A percentile compares a stretch with the other conserved stretches of the same genome.
These are phyloP conservation scores for Sporothrix pseudoabietina DNA, from an alignment of 2,329 filamentous ascomycete species.

Conservation along the genomic window DNA sequence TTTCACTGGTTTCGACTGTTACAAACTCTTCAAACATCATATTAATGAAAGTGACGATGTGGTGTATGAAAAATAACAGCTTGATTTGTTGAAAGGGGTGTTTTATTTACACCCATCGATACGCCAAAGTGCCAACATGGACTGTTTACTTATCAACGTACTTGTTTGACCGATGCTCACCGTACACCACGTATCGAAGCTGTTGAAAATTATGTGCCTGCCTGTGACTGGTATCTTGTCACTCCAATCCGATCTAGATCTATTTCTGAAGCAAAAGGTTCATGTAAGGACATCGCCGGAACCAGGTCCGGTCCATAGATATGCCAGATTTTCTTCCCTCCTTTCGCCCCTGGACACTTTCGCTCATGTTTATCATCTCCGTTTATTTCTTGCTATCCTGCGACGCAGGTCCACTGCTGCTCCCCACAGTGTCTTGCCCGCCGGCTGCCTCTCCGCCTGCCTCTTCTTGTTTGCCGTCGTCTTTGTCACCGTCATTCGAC, in stretches of 20 bases:
- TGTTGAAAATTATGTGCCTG: not conserved
- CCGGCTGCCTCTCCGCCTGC: not conserved
- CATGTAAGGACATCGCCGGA: not conserved
- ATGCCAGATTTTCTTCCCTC: not conserved
- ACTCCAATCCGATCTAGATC: not conserved
- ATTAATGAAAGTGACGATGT: not conserved
- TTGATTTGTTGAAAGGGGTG: no score
- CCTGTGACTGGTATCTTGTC: not conserved
- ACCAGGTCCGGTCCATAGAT: not conserved
- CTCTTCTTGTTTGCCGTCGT: not conserved
- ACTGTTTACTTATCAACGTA: not conserved
- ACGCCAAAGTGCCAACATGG: no score
- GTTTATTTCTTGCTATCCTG: constrained; percentile 7
- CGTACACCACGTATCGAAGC: not conserved
- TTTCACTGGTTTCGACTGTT: not conserved
- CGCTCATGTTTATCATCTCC: not conserved
- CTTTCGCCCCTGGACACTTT: not conserved
- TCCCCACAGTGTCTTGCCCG: not conserved
- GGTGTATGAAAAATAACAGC: not conserved
- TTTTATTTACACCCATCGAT: no score
- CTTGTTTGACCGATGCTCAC: not conserved
- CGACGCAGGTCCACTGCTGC: not conserved
- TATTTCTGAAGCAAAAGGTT: not conserved
- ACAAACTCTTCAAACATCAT: not conserved
- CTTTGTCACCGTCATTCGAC: not conserved